phyloP scores from a whole-genome alignment of 139 green algal species.

The Volvox reticuliferus region DNA sequence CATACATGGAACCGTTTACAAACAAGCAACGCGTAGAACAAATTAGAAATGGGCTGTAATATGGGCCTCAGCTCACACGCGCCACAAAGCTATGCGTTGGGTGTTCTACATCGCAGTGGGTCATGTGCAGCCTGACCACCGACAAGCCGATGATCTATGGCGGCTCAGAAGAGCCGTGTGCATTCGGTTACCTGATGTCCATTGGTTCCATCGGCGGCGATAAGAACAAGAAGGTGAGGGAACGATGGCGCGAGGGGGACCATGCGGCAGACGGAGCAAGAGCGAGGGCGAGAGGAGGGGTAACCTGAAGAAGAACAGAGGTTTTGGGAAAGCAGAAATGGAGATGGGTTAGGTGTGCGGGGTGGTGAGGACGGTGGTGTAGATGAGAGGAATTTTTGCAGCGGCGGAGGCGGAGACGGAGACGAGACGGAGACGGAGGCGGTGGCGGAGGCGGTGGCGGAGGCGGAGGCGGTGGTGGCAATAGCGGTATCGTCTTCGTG shows the following conservation, averaged over 20 bases:
- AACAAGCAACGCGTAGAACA: too few relatives aligned
- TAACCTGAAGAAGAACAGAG: too few relatives aligned
- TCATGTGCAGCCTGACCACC: slow-evolving; percentile 62
- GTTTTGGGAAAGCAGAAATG: too few relatives aligned
- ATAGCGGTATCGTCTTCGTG: too few relatives aligned
- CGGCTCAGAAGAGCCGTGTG: slow-evolving; percentile 68
- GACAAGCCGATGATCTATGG: slow-evolving; percentile 64
- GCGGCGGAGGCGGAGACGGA: too few relatives aligned
- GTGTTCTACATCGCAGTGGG: slow-evolving; percentile 53
- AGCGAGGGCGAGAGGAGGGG: background rate
- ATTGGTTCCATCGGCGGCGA: slow-evolving; percentile 73
- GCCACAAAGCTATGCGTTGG: background rate
- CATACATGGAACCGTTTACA: too few relatives aligned
- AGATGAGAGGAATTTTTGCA: background rate
- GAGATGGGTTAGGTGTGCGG: too few relatives aligned
- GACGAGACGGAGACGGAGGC: too few relatives aligned
- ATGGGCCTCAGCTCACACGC: too few relatives aligned
- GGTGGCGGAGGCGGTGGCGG: too few relatives aligned
- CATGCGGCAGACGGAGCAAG: background rate
- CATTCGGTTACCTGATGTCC: slow-evolving; percentile 70
- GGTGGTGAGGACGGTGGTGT: background rate
- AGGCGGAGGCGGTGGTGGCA: too few relatives aligned
- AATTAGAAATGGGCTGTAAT: too few relatives aligned
- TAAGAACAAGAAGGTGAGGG: slow-evolving; percentile 61
- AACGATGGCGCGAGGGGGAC: background rate